Evolutionary conservation across 345 rosid species (phyloP), one percentile per base, ranked within the genome.

Genomic region (Aquilaria yunnanensis): DNA sequence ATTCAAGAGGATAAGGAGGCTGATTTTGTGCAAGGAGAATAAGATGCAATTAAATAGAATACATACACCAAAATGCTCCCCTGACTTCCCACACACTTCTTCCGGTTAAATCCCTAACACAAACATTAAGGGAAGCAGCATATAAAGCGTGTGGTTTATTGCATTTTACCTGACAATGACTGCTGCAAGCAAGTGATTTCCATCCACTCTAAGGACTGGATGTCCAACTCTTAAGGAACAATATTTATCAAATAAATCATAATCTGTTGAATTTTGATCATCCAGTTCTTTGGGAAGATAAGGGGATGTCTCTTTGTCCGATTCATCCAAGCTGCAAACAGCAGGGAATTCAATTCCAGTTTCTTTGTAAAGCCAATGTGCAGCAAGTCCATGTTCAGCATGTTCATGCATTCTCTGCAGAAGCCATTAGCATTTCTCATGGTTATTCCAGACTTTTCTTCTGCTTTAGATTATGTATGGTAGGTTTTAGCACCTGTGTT

Each of bases 351-450:
- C 66, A 62, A 68, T 80, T 54, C 76, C 85, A 60, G 79, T 73
- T 82, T 86, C 93, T 72, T 86, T 86, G 62, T 86, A 86, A 58
- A 86, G 87, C 93, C 93, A 86, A 72, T 86, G 93, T n/a, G 93
- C 93, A 46, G 93, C 89, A 73, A 83, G 87, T 54, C 89, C 93
- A 77, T 86, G 84, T 65, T 86, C 93, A 56, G 93, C 93, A 75
- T 78, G 77, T 49, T 86, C 87, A 12, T 86, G 89, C 93, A 86
- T 86, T 77, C 78, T 86, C 93, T 83, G 72, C 4, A 69, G 67
- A 70, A 43, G 32, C 7, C 14, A 45, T 45, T 12, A 43, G 11
- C 51, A 47, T 32, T 54, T 58, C 48, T 32, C 47, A 32, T 49
- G 69, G 70, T 54, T 14, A 51, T 68, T 55, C 37, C 47, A 60